Conservation (phyloP, 441 rosid species). For the Pelargonium cotyledonis region DNA sequence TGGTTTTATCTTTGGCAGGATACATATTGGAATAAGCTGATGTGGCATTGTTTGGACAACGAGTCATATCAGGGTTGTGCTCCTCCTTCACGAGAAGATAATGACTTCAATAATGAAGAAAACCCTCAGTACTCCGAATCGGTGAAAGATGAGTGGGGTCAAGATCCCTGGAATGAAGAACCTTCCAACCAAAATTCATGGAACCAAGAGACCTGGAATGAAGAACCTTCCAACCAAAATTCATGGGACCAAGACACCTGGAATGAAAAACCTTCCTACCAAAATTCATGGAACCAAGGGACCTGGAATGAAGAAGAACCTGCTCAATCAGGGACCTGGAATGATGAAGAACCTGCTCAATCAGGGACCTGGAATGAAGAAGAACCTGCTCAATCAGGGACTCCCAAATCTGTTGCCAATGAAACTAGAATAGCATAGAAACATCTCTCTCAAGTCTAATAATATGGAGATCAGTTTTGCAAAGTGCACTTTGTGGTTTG, state of each 20-base stretch:
- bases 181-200: neutral
- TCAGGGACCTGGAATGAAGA: neutral
- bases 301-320: neutral
- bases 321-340: neutral
- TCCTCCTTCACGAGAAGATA: constrained; percentile 13
- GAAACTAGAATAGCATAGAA: neutral
- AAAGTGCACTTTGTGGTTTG: too few relatives aligned
- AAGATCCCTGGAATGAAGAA: neutral
- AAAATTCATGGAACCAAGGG: neutral
- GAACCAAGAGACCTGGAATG: neutral
- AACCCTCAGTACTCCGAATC: neutral
- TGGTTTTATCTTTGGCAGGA: constrained; percentile 25
- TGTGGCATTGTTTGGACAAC: constrained; percentile 32
- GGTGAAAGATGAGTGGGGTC: neutral
- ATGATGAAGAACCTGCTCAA: neutral
- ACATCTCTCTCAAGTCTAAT: too few relatives aligned
- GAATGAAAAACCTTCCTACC: neutral
- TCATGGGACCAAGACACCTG: neutral
- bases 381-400: neutral
- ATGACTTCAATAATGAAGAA: neutral
- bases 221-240: neutral
- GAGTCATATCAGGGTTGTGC: constrained; percentile 36
- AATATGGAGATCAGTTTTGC: too few relatives aligned
- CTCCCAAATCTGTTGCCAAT: neutral
- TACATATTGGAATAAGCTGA: constrained; percentile 36